Evolutionary conservation across 352 stramenopile genomes (phyloP).

Genomic region (Pythium dissotocum): DNA sequence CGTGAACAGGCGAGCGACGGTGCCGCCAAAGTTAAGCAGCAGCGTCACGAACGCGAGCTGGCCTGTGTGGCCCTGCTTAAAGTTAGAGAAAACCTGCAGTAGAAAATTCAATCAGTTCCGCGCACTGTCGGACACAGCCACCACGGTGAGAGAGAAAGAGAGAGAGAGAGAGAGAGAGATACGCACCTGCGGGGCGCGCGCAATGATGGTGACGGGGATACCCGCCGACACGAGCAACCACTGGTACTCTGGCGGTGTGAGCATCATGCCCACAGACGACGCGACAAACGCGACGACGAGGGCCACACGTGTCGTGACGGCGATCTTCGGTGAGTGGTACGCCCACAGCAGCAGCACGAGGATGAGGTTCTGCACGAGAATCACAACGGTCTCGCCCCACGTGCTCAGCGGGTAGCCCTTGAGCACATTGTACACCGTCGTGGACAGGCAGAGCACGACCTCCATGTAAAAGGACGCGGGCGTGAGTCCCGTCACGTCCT

Average conservation of each 20-base stretch:
- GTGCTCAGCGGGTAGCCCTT: conserved; percentile 83
- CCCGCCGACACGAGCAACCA: conserved; percentile 71
- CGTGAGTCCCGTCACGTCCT: conserved; percentile 83
- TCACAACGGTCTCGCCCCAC: conserved; percentile 86
- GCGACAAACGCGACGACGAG: conserved; percentile 52
- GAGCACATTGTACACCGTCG: conserved; percentile 84
- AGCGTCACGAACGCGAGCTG: conserved; percentile 87
- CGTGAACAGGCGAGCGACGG: conserved; percentile 83
- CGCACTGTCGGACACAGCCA: too few relatives aligned
- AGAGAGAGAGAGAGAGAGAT: too few relatives aligned
- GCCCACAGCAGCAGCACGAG: conserved; percentile 82
- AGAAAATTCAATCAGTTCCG: neutral
- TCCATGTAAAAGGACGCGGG: conserved; percentile 90
- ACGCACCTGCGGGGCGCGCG: conserved; percentile 73
- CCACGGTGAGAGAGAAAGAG: too few relatives aligned
- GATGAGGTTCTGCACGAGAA: conserved; percentile 83
- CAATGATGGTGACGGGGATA: conserved; percentile 79
- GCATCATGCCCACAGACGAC: conserved; percentile 53
- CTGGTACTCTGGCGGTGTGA: conserved; percentile 71
- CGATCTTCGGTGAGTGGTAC: conserved; percentile 64
- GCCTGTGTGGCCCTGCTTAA: conserved; percentile 89
- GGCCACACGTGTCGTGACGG: conserved; percentile 42
- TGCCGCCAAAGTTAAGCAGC: conserved; percentile 81
- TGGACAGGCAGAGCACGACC: conserved; percentile 79
- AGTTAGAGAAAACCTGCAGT: conserved; percentile 79